phyloP scores from a whole-genome alignment of 192 early-diverging fungal species.

The Funneliformis geosporum region DNA sequence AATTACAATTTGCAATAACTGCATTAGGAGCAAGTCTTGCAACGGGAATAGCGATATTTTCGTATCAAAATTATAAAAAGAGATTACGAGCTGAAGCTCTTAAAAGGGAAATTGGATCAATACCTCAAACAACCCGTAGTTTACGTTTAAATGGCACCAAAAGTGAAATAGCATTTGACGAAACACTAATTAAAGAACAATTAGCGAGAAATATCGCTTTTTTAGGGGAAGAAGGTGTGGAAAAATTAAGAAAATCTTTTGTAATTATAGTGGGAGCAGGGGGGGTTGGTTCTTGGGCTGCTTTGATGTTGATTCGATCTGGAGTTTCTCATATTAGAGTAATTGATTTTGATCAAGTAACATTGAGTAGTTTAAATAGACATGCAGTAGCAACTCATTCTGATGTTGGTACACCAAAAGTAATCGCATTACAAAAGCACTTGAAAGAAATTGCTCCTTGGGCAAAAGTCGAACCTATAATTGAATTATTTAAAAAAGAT shows the following conservation, averaged over 20 bases:
- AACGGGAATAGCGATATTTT: slow-evolving; percentile 8
- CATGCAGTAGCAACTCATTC: slow-evolving; percentile 90
- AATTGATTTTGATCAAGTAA: slow-evolving; percentile 98
- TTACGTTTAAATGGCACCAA: not conserved
- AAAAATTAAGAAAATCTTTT: slow-evolving; percentile 73
- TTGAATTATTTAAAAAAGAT: slow-evolving; percentile 74
- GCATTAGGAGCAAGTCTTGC: slow-evolving; percentile 17
- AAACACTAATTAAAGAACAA: slow-evolving; percentile 82
- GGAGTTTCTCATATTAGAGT: slow-evolving; percentile 85
- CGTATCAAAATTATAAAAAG: slow-evolving; percentile 17
- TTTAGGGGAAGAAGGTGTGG: slow-evolving; percentile 79
- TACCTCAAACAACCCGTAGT: not conserved
- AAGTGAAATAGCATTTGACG: slow-evolving; percentile 43
- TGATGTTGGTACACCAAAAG: slow-evolving; percentile 90
- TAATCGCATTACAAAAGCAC: slow-evolving; percentile 68
- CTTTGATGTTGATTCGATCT: slow-evolving; percentile 87
- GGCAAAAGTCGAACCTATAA: slow-evolving; percentile 72
- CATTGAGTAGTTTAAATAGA: slow-evolving; percentile 89
- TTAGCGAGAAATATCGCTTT: slow-evolving; percentile 86
- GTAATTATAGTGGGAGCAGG: slow-evolving; percentile 95
- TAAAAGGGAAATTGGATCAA: slow-evolving; percentile 2
- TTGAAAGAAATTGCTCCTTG: slow-evolving; percentile 80
- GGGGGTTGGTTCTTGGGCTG: slow-evolving; percentile 90
- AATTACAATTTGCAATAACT: slow-evolving; percentile 9
- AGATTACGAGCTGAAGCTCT: slow-evolving; percentile 7